Base-by-base conservation (phyloP, 768 basidiomycete genomes). In the Mycena vitilis region DNA sequence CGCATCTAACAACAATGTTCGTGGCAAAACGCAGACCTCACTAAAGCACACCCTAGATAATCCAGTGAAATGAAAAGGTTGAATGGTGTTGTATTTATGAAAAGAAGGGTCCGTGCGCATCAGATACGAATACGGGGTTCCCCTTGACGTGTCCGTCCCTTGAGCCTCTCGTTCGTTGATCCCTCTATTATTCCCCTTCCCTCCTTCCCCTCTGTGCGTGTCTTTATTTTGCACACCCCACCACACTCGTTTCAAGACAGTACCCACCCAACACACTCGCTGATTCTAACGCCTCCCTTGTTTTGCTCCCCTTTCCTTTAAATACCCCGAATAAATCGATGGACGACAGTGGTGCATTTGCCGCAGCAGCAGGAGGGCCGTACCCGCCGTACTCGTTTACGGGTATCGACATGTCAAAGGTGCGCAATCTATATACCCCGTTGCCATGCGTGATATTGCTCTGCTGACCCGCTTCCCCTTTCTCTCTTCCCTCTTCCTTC, bases 321-420 rank as follows among this genome's bases (percentile, higher is more conserved):
- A 15, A 40, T 40, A 40, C 40, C 2, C 15, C 40, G 40, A 8
- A 40, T 15, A 30, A 30, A 30, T 30, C 55, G 20, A 57, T 62
- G 60, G 48, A 51, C 48, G 55, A 68, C 13, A 40, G 48, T 11
- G 57, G 90, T 93, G 92, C 91, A 92, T 84, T 91, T 80, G 83
- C n/a, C n/a, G n/a, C 91, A 78, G 85, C 85, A 57, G 92, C 91
- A 78, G 87, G 88, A 69, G 79, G 82, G 62, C 91, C 89, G 75
- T 93, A 94, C 78, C 85, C 87, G 70, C 78, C 85, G 70, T 94
- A 92, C 86, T 82, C 80, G 66, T 91, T 94, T 82, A 30, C 30
- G 30, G 93, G 94, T 77, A 83, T 94, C 87, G 93, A 95, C 81
- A 94, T 95, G 93, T 94, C 94, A 92, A 95, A 95, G 91, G 93